These are phyloP conservation scores for Diplocarpon rosae DNA, from an alignment of 2,329 filamentous ascomycete species.

Conservation along the genomic window DNA sequence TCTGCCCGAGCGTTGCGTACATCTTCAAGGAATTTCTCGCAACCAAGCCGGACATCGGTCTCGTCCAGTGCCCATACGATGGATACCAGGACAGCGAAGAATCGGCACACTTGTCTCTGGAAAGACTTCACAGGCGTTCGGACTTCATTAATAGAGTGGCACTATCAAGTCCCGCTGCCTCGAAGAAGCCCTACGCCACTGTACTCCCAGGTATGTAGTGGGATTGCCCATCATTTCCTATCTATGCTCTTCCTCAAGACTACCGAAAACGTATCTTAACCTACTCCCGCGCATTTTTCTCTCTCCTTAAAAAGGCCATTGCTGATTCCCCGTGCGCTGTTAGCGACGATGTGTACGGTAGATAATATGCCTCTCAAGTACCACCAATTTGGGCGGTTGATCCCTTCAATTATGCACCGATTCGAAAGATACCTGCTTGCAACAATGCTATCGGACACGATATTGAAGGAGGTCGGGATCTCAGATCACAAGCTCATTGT, in stretches of 20 bases:
- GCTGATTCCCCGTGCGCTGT: too few relatives aligned
- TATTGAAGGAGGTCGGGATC: conserved; percentile 44
- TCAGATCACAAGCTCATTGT: conserved; percentile 43
- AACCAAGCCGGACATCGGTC: conserved; percentile 33
- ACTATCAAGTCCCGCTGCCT: neutral
- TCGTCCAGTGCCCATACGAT: conserved; percentile 30
- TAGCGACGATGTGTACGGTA: conserved; percentile 34
- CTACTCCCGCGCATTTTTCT: too few relatives aligned
- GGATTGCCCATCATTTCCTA: too few relatives aligned
- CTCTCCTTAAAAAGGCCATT: too few relatives aligned
- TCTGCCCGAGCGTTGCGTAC: conserved; percentile 18
- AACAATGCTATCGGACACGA: conserved; percentile 42
- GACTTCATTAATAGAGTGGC: conserved; percentile 44
- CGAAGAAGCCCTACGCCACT: conserved; percentile 32
- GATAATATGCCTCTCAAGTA: conserved; percentile 35
- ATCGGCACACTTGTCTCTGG: conserved; percentile 37
- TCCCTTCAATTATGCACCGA: conserved; percentile 64
- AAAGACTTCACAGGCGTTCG: conserved; percentile 40
- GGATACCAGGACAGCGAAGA: conserved; percentile 31
- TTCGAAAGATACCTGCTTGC: conserved; percentile 56
- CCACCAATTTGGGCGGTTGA: conserved; percentile 43
- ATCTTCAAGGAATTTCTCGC: conserved; percentile 33
- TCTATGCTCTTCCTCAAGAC: too few relatives aligned
- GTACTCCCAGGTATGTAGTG: conserved; percentile 31
- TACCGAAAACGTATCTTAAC: too few relatives aligned